A percentile compares a stretch with the other conserved stretches of the same genome.
phyloP scores from a whole-genome alignment of 352 stramenopile genomes.

The Phytophthora cryptogea region DNA sequence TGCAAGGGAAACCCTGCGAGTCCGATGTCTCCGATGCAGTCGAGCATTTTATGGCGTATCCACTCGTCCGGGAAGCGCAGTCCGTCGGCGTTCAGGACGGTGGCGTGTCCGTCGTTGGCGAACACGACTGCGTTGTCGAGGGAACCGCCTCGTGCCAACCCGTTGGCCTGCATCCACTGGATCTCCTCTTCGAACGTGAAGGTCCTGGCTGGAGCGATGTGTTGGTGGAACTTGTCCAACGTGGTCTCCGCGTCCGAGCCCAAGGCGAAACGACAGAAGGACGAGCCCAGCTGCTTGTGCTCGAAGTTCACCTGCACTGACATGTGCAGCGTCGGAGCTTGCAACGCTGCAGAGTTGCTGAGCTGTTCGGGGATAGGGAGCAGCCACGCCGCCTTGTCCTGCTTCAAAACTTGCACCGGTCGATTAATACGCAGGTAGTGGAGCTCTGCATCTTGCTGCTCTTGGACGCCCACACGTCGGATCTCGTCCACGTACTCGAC shows the following conservation, averaged over 20 bases:
- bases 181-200: slow-evolving; percentile 83
- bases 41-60: slow-evolving; percentile 73
- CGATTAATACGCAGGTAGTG: slow-evolving; percentile 44
- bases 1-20: slow-evolving; percentile 61
- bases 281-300: slow-evolving; percentile 57
- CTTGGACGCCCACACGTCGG: slow-evolving; percentile 36
- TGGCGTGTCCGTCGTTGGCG: slow-evolving; percentile 10
- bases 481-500: slow-evolving; percentile 48
- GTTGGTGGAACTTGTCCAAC: slow-evolving; percentile 28
- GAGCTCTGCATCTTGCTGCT: slow-evolving; percentile 23
- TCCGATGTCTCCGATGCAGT: slow-evolving; percentile 69
- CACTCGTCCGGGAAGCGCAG: slow-evolving; percentile 70
- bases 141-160: slow-evolving; percentile 59
- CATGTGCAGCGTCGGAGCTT: slow-evolving; percentile 49
- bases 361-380: slow-evolving; percentile 45
- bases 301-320: slow-evolving; percentile 74
- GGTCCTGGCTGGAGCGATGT: slow-evolving; percentile 59
- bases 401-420: slow-evolving; percentile 61
- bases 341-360: slow-evolving; percentile 9
- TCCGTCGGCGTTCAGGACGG: slow-evolving; percentile 52
- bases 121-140: slow-evolving; percentile 78
- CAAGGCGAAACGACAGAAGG: slow-evolving; percentile 45
- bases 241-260: slow-evolving; percentile 38
- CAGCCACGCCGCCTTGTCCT: slow-evolving; percentile 73
- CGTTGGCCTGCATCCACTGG: slow-evolving; percentile 53